Evolutionary conservation across 2,329 filamentous ascomycete genomes (phyloP).

Genomic region (Fusarium brachygibbosum): DNA sequence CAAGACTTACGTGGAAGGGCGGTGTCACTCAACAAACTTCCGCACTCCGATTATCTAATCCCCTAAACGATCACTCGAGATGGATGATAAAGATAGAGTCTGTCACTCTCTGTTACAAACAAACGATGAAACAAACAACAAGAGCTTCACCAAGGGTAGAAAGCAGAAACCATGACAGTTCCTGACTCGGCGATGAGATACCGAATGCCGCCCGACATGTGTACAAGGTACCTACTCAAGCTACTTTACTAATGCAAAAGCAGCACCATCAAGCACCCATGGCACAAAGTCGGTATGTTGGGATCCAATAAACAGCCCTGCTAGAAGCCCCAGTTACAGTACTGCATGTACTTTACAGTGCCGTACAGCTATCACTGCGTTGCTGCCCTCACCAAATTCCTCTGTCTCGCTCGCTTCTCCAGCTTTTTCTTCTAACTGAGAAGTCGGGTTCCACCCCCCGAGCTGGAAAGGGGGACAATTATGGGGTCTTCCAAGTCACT

Average conservation of each 20-base stretch:
- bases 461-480: slow-evolving; percentile 27
- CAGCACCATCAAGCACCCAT: slow-evolving; percentile 30
- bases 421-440: slow-evolving; percentile 24
- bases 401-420: slow-evolving; percentile 13
- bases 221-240: slow-evolving; percentile 10
- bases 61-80: not conserved
- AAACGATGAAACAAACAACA: slow-evolving; percentile 6
- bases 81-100: not conserved
- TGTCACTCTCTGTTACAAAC: not conserved
- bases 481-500: slow-evolving; percentile 19
- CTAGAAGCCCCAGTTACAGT: not conserved
- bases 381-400: slow-evolving; percentile 10
- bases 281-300: slow-evolving; percentile 33
- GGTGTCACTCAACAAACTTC: slow-evolving; percentile 24
- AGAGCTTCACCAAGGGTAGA: not conserved
- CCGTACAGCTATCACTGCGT: slow-evolving; percentile 12
- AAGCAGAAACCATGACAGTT: slow-evolving; percentile 13
- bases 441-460: slow-evolving; percentile 25
- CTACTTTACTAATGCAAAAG: slow-evolving; percentile 27
- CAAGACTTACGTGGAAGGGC: slow-evolving; percentile 19
- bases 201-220: slow-evolving; percentile 35
- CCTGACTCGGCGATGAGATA: slow-evolving; percentile 37
- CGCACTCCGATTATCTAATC: slow-evolving; percentile 9
- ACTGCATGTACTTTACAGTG: slow-evolving; percentile 1
- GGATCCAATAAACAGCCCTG: slow-evolving; percentile 36